Evolutionary conservation across 176 grass and related monocot species (phyloP), one percentile per base, ranked within the genome.

Genomic region (Hsuehochloa calcarea): DNA sequence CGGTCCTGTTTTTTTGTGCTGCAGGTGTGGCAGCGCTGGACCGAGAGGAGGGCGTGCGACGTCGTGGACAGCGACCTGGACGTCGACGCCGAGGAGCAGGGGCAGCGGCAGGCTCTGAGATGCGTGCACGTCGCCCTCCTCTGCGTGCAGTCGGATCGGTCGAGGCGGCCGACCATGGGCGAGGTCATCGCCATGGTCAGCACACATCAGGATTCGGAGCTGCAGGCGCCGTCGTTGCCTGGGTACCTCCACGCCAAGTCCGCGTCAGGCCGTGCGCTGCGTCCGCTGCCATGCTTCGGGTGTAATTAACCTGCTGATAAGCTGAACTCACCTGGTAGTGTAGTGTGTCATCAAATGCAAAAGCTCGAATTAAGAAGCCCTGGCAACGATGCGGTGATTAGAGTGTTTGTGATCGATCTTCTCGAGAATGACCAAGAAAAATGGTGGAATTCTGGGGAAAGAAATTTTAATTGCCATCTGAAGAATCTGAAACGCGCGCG

Each of bases 11-110:
- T 29, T 4, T 29, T 14, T 64, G 2, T 80, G 9, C 10, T 68
- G 47, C 50, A 82, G 80, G 67, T 82, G 51, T 71, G 68, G 67
- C 52, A 82, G 67, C 80, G 46, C 23, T 82, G 80, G 68, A 82
- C 9, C 1, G 80, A 70, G 52, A 35, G 56, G 38, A 71, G 15
- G 14, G 52, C 1, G 22, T 1, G 20, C n/a, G 49, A 81, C 35
- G 35, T 81, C 1, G 35, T 81, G 6, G 65, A 81, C 35, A 10
- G 14, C 22, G 49, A 70, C 16, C 8, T 40, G 22, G 37, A 58
- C n/a, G 47, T 70, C 2, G 79, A 81, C 3, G 22, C 8, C 17
- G 17, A 12, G 13, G 65, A 81, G 65, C 79, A 58, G 8, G 79
- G 47, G 14, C 5, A 1, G 15, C 65, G n/a, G 34, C 79, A 81